Conservation (phyloP, 148 eudicot species). For the Rheum nobile region DNA sequence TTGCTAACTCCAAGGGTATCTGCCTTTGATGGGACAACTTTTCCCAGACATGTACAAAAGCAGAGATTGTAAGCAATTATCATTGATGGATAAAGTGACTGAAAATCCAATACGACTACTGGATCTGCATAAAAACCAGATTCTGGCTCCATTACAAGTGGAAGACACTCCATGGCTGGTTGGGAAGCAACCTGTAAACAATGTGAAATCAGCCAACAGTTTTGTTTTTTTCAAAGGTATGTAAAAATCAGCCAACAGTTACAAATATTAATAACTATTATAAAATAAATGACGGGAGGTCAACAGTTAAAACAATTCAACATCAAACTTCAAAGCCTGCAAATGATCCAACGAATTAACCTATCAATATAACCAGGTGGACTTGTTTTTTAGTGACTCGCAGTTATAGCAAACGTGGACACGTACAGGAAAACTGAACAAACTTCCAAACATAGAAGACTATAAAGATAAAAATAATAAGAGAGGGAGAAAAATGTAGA, state of each 20-base stretch:
- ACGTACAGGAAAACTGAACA: background rate
- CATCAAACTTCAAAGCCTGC: background rate
- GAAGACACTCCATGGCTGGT: conserved; percentile 98
- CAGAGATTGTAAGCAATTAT: conserved; percentile 97
- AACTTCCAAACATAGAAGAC: background rate
- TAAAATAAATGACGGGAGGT: background rate
- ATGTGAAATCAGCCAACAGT: conserved; percentile 2
- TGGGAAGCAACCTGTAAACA: conserved; percentile 71
- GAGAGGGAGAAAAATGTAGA: background rate
- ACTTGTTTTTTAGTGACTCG: background rate
- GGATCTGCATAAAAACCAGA: conserved; percentile 97
- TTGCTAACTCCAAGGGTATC: conserved; percentile 78
- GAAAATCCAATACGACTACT: conserved; percentile 96
- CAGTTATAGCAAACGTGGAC: background rate
- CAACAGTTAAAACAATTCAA: background rate
- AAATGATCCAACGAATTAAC: background rate
- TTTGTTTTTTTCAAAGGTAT: no score
- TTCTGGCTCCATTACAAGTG: conserved; percentile 99
- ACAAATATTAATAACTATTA: background rate
- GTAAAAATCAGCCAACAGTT: conserved; percentile 3
- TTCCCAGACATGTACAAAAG: conserved; percentile 90
- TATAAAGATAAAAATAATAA: background rate
- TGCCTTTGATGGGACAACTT: conserved; percentile 55
- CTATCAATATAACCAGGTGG: background rate
- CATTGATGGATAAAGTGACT: conserved; percentile 99